phyloP scores from a whole-genome alignment of 352 stramenopile genomes.

The Phytophthora pisi region DNA sequence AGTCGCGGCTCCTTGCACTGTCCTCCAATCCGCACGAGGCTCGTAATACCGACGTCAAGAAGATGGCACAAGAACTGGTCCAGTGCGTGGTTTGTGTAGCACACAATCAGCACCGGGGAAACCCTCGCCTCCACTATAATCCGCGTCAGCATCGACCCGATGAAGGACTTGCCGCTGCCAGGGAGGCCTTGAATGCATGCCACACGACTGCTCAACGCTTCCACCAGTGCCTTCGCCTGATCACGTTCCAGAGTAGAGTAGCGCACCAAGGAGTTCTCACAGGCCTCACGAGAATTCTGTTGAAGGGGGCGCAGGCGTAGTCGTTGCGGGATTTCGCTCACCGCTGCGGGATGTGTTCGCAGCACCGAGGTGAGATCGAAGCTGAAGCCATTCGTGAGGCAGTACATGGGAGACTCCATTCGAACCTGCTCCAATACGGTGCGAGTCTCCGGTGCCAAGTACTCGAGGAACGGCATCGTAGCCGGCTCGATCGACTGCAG shows the following conservation, averaged over 20 bases:
- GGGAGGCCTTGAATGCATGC: conserved; percentile 84
- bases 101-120: conserved; percentile 79
- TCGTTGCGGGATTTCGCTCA: not conserved
- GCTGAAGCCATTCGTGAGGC: conserved; percentile 26
- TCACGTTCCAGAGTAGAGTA: conserved; percentile 55
- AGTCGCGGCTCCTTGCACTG: conserved; percentile 65
- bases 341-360: conserved; percentile 5
- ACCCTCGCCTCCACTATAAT: conserved; percentile 59
- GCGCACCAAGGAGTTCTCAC: conserved; percentile 29
- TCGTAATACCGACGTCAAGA: conserved; percentile 49
- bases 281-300: conserved; percentile 20
- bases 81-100: conserved; percentile 92
- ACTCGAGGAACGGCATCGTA: conserved; percentile 44
- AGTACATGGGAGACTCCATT: conserved; percentile 46
- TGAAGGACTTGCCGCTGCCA: conserved; percentile 86
- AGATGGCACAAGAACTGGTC: conserved; percentile 91
- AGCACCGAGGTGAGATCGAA: conserved; percentile 41
- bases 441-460: conserved; percentile 35
- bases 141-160: conserved; percentile 75
- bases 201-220: conserved; percentile 72
- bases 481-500: conserved; percentile 40
- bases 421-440: conserved; percentile 4
- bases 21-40: conserved; percentile 78
- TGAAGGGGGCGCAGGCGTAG: conserved; percentile 28
- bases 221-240: conserved; percentile 66